Conservation (phyloP, 495 filamentous ascomycete genomes). For the Articulospora tetracladia region DNA sequence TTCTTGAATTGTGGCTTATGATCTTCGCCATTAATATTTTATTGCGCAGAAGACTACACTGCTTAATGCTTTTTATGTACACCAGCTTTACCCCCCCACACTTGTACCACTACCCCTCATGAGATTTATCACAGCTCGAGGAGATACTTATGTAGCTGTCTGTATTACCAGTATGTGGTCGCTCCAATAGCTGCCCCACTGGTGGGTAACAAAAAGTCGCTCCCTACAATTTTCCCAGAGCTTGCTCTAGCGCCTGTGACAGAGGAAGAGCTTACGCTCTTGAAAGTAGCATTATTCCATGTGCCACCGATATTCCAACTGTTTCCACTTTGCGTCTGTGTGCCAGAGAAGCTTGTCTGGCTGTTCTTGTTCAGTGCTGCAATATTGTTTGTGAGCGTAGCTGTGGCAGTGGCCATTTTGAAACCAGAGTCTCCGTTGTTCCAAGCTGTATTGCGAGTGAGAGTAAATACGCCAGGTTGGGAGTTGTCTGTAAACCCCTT, state of each 20-base stretch:
- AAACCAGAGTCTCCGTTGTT: conserved; percentile 28
- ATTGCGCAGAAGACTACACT: too few species aligned
- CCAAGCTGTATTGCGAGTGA: conserved; percentile 27
- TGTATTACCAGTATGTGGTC: conserved; percentile 10
- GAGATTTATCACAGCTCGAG: too few species aligned
- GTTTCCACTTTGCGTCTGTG: conserved; percentile 22
- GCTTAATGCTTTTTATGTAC: too few species aligned
- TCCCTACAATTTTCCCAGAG: conserved; percentile 22
- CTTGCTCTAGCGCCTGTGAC: conserved; percentile 21
- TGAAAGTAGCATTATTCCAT: conserved; percentile 25
- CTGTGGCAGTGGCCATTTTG: conserved; percentile 20
- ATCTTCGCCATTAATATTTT: too few species aligned
- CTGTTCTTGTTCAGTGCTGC: conserved; percentile 21
- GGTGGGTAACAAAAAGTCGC: conserved; percentile 21
- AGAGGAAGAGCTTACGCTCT: conserved; percentile 18
- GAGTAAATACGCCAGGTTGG: conserved; percentile 22
- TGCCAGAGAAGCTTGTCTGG: conserved; percentile 1
- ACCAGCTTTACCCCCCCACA: too few species aligned
- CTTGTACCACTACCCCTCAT: too few species aligned
- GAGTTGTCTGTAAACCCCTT: conserved; percentile 29
- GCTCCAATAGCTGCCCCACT: conserved; percentile 21
- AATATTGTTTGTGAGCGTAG: conserved; percentile 25
- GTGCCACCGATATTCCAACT: conserved; percentile 25
- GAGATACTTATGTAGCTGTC: too few species aligned
- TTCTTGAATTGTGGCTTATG: too few species aligned